These are phyloP conservation scores for Delphinella strobiligena DNA, from an alignment of 2,329 filamentous ascomycete genomes.

Conservation along the genomic window DNA sequence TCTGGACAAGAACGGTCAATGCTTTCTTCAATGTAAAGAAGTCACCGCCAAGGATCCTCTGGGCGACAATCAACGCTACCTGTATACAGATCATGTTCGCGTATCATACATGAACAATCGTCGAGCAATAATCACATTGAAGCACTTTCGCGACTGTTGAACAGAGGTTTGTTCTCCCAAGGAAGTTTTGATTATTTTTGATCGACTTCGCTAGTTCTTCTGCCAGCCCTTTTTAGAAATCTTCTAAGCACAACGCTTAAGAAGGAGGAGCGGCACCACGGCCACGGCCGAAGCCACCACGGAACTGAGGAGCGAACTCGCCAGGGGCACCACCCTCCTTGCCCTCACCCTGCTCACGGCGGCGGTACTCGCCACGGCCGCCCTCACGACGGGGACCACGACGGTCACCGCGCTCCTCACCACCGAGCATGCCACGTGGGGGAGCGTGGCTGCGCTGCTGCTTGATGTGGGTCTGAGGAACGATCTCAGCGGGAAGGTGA, in stretches of 20 bases:
- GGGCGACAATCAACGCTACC: too few species aligned
- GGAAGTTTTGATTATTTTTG: too few species aligned
- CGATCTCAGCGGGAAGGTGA: conserved; percentile 97
- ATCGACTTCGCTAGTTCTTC: too few species aligned
- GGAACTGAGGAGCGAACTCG: conserved; percentile 81
- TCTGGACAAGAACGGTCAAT: too few species aligned
- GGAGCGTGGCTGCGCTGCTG: conserved; percentile 97
- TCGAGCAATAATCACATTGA: too few species aligned
- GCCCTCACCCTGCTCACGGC: conserved; percentile 53
- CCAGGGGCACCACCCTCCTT: conserved; percentile 89
- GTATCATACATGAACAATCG: too few species aligned
- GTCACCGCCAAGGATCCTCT: too few species aligned
- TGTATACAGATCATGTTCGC: too few species aligned
- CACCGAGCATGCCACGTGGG: conserved; percentile 95
- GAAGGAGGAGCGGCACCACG: conserved; percentile 56
- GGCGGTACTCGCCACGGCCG: conserved; percentile 56
- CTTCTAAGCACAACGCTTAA: conserved; percentile 12
- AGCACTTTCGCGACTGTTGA: too few species aligned
- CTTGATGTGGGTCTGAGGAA: conserved; percentile 99
- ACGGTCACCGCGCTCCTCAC: conserved; percentile 73
- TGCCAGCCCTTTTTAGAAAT: background rate
- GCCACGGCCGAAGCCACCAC: conserved; percentile 54
- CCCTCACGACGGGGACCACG: conserved; percentile 69
- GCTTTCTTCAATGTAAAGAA: too few species aligned
- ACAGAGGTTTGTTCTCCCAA: too few species aligned